phyloP scores from a whole-genome alignment of 306 rosid genomes.

The Trichosanthes truncata region DNA sequence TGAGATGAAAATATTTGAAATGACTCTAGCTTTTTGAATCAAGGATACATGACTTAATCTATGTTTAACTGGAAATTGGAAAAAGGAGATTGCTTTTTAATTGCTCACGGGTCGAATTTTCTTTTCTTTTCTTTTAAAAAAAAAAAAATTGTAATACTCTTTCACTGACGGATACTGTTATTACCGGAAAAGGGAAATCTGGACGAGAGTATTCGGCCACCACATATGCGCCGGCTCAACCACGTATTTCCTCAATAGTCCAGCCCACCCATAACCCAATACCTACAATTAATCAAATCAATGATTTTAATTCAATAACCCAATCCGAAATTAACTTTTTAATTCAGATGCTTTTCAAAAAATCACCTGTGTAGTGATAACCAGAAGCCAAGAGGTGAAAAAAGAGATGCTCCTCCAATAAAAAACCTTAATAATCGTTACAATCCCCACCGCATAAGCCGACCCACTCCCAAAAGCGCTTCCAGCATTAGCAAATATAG shows the following conservation, averaged over 20 bases:
- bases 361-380: slow-evolving; percentile 52
- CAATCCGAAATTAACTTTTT: not conserved
- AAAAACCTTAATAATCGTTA: slow-evolving; percentile 48
- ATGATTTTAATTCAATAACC: not conserved
- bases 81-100: too few species aligned
- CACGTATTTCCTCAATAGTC: slow-evolving; percentile 49
- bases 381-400: slow-evolving; percentile 55
- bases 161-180: not conserved
- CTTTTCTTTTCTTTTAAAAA: too few species aligned
- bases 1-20: too few species aligned
- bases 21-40: too few species aligned
- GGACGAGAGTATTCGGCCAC: slow-evolving; percentile 68
- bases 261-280: slow-evolving; percentile 57
- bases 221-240: slow-evolving; percentile 80
- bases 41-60: too few species aligned
- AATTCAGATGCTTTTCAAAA: not conserved
- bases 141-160: too few species aligned
- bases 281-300: not conserved
- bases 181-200: slow-evolving; percentile 61
- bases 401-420: slow-evolving; percentile 43
- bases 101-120: too few species aligned
- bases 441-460: slow-evolving; percentile 58
- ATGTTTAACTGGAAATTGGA: too few species aligned
- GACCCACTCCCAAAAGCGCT: slow-evolving; percentile 55
- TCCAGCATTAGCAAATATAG: slow-evolving; percentile 77